Evolutionary conservation across 225 moss, liverwort and hornwort genomes (phyloP).

Genomic region (Marchantia paleacea): DNA sequence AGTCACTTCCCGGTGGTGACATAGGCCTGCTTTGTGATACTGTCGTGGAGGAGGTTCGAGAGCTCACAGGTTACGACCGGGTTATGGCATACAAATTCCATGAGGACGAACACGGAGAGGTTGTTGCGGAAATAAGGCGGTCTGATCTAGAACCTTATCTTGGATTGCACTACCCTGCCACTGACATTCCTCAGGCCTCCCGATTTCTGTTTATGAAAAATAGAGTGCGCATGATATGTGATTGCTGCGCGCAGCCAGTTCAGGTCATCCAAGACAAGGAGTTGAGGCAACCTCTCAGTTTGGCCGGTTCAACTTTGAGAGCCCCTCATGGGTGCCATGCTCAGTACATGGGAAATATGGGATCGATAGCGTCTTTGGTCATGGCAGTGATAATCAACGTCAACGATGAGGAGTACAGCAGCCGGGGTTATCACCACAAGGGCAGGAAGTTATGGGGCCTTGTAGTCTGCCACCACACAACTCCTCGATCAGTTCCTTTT

Average conservation of each 20-base stretch:
- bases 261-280: slow-evolving; percentile 45
- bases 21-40: slow-evolving; percentile 46
- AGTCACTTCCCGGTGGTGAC: slow-evolving; percentile 52
- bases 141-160: slow-evolving; percentile 53
- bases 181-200: slow-evolving; percentile 56
- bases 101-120: slow-evolving; percentile 59
- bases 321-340: slow-evolving; percentile 57
- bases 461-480: slow-evolving; percentile 49
- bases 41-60: slow-evolving; percentile 55
- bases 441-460: slow-evolving; percentile 55
- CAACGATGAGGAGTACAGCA: slow-evolving; percentile 45
- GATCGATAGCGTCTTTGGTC: slow-evolving; percentile 49
- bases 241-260: slow-evolving; percentile 41
- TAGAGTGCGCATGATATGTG: slow-evolving; percentile 50
- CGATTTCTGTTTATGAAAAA: slow-evolving; percentile 50
- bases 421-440: slow-evolving; percentile 43
- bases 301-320: slow-evolving; percentile 48
- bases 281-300: slow-evolving; percentile 48
- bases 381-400: slow-evolving; percentile 53
- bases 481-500: slow-evolving; percentile 50
- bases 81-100: slow-evolving; percentile 62
- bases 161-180: slow-evolving; percentile 57
- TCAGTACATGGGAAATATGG: slow-evolving; percentile 55
- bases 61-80: slow-evolving; percentile 54
- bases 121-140: slow-evolving; percentile 48